Evolutionary conservation across 352 stramenopile genomes (phyloP).

Genomic region (Thalassiosira sp.): DNA sequence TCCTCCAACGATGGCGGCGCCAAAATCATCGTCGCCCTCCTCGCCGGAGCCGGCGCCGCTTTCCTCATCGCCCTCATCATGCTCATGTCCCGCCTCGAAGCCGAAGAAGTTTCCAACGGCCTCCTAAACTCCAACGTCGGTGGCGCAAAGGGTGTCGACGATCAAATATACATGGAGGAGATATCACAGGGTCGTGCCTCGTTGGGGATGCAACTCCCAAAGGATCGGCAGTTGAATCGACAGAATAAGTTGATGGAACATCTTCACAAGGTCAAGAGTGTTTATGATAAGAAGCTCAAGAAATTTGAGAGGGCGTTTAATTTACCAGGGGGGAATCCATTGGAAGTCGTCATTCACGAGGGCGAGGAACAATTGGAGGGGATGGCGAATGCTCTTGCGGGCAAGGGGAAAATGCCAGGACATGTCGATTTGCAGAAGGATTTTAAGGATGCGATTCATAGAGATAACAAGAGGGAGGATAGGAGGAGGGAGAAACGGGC

Average conservation of each 20-base stretch:
- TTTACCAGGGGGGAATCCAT: conserved; percentile 20
- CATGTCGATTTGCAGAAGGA: conserved; percentile 23
- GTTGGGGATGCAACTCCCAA: not conserved
- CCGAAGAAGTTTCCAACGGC: conserved; percentile 15
- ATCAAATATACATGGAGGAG: conserved; percentile 37
- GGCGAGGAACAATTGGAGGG: not conserved
- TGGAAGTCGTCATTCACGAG: conserved; percentile 14
- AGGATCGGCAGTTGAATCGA: conserved; percentile 17
- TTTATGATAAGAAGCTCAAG: conserved; percentile 13
- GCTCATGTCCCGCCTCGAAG: conserved; percentile 40
- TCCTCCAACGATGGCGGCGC: conserved; percentile 16
- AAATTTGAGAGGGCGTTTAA: conserved; percentile 21
- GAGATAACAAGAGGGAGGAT: conserved; percentile 6
- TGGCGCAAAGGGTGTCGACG: conserved; percentile 30
- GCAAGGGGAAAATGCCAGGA: conserved; percentile 21
- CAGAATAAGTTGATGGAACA: conserved; percentile 15
- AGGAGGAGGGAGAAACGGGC: conserved; percentile 13
- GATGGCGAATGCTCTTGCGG: conserved; percentile 20
- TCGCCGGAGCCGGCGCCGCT: conserved; percentile 40
- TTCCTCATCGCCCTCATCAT: conserved; percentile 42
- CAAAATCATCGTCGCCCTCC: conserved; percentile 43
- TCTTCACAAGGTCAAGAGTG: conserved; percentile 23
- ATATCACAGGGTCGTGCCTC: conserved; percentile 27
- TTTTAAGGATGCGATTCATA: conserved; percentile 19
- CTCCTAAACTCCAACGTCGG: conserved; percentile 32